These are phyloP conservation scores for Mycothermus thermophilus DNA, from an alignment of 495 filamentous ascomycete species.

Conservation along the genomic window DNA sequence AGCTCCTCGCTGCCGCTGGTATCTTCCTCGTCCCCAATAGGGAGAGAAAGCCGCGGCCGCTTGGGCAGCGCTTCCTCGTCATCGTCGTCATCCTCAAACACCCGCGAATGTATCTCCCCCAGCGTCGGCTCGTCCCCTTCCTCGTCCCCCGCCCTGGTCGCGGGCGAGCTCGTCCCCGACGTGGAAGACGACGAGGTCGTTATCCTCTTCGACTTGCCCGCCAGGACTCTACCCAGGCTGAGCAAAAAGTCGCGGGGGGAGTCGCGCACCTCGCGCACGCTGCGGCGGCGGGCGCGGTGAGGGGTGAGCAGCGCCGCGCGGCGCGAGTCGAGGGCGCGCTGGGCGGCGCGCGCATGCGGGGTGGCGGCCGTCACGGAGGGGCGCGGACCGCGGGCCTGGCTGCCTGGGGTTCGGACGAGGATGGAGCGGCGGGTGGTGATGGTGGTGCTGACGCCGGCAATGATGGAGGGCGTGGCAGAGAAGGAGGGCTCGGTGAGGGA, in stretches of 20 bases:
- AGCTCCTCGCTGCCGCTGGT: slow-evolving; percentile 41
- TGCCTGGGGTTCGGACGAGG: slow-evolving; percentile 15
- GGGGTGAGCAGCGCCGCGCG: slow-evolving; percentile 62
- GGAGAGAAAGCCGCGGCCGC: slow-evolving; percentile 54
- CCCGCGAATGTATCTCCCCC: slow-evolving; percentile 18
- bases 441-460: slow-evolving; percentile 13
- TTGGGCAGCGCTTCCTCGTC: slow-evolving; percentile 48
- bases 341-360: slow-evolving; percentile 50
- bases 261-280: slow-evolving; percentile 54
- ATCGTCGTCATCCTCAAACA: slow-evolving; percentile 40
- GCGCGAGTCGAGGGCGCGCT: slow-evolving; percentile 55
- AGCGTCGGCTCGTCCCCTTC: slow-evolving; percentile 8
- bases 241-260: slow-evolving; percentile 60
- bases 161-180: slow-evolving; percentile 3
- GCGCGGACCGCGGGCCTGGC: slow-evolving; percentile 8
- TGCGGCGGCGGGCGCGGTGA: slow-evolving; percentile 47
- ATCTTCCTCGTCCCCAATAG: slow-evolving; percentile 47
- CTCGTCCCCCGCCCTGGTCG: slow-evolving; percentile 4
- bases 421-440: slow-evolving; percentile 16
- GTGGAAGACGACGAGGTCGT: slow-evolving; percentile 47
- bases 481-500: too few relatives aligned
- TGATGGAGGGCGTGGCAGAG: too few relatives aligned
- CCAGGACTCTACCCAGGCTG: slow-evolving; percentile 53
- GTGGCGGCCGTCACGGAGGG: slow-evolving; percentile 29
- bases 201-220: slow-evolving; percentile 42